Conservation (phyloP, 257 asterid genomes). For the Ilex asprella region DNA sequence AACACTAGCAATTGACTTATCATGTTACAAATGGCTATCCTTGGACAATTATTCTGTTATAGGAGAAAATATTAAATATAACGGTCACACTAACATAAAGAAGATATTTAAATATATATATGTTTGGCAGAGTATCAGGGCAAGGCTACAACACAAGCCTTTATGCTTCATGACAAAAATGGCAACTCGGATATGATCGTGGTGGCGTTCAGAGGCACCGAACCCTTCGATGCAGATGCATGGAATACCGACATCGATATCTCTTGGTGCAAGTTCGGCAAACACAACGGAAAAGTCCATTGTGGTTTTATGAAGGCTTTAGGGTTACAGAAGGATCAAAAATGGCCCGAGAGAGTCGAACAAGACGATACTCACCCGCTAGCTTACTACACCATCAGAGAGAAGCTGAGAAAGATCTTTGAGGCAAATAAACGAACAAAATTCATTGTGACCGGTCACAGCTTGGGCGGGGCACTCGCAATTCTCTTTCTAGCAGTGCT, state of each 20-base stretch:
- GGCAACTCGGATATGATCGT: conserved; percentile 10
- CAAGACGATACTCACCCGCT: conserved; percentile 12
- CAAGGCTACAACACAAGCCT: conserved; percentile 42
- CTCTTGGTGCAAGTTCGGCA: conserved; percentile 39
- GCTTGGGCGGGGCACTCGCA: conserved; percentile 69
- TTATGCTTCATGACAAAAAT: conserved; percentile 26
- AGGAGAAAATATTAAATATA: too few relatives aligned
- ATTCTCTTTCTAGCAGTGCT: conserved; percentile 47
- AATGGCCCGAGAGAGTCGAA: conserved; percentile 31
- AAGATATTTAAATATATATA: too few relatives aligned
- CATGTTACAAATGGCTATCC: too few relatives aligned
- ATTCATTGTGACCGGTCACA: conserved; percentile 54
- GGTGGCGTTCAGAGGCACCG: conserved; percentile 39
- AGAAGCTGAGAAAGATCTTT: conserved; percentile 15
- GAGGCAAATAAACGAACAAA: conserved; percentile 11
- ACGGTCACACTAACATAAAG: too few relatives aligned
- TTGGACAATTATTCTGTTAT: too few relatives aligned
- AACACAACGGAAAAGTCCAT: conserved; percentile 29
- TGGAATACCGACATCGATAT: conserved; percentile 43
- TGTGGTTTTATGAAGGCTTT: conserved; percentile 56
- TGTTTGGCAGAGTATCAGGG: conserved; percentile 28
- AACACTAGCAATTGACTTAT: too few relatives aligned
- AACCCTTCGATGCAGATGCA: conserved; percentile 34
- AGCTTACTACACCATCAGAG: conserved; percentile 38
- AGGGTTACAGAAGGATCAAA: conserved; percentile 31